Percentiles rank a stretch among this genome's conserved stretches.
These are phyloP conservation scores for Pestalotiopsis sp. DNA, from an alignment of 2,329 filamentous ascomycete species.

Conservation along the genomic window DNA sequence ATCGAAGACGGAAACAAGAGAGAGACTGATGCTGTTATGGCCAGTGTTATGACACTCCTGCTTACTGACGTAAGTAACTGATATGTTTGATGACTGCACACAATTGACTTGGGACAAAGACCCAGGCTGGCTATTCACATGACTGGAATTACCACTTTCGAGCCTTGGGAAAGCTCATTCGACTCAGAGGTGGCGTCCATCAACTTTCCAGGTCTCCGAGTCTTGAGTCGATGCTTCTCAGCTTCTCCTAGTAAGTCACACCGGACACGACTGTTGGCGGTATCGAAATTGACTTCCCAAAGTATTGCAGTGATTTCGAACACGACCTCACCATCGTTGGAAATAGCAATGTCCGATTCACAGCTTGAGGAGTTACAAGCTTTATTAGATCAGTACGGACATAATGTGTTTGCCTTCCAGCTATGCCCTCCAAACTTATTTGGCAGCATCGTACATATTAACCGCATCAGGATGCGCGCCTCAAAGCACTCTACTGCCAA, in stretches of 20 bases:
- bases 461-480: conserved; percentile 31
- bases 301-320: neutral
- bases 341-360: neutral
- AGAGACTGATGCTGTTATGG: conserved; percentile 27
- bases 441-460: conserved; percentile 34
- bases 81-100: neutral
- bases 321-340: neutral
- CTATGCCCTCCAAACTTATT: conserved; percentile 33
- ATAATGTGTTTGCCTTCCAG: conserved; percentile 21
- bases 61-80: conserved; percentile 31
- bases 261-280: neutral
- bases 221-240: neutral
- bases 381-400: neutral
- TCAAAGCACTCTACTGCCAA: conserved; percentile 11
- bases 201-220: neutral
- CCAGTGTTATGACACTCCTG: conserved; percentile 31
- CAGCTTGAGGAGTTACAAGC: neutral
- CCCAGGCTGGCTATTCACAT: neutral
- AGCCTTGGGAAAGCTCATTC: neutral
- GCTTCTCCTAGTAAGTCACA: neutral
- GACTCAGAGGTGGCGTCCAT: neutral
- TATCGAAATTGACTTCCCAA: neutral
- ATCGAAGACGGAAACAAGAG: conserved; percentile 21
- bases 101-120: neutral
- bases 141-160: neutral